These are phyloP conservation scores for Dothistroma septosporum DNA, from an alignment of 2,329 filamentous ascomycete genomes.

Conservation along the genomic window DNA sequence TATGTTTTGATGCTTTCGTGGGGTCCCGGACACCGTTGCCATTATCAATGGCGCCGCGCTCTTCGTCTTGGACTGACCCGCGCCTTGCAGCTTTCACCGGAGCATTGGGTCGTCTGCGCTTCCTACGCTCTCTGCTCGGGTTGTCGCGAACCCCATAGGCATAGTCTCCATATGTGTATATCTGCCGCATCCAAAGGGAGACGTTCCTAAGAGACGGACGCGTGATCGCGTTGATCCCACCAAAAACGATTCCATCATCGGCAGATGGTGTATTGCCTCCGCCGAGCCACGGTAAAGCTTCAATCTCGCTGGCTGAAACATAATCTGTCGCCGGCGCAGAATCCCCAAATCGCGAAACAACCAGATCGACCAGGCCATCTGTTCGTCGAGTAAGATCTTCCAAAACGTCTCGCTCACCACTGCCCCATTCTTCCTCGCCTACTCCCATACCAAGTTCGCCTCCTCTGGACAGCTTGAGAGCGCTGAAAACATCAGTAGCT, in stretches of 20 bases:
- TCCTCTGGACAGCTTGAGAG: conserved; percentile 81
- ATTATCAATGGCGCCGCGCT: not conserved
- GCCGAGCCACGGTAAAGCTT: conserved; percentile 64
- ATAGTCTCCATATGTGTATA: conserved; percentile 77
- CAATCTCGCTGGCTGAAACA: conserved; percentile 23
- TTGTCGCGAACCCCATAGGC: conserved; percentile 83
- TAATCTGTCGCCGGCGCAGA: conserved; percentile 36
- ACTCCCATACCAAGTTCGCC: conserved; percentile 92
- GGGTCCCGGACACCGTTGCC: conserved; percentile 2
- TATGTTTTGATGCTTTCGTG: not conserved
- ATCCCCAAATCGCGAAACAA: conserved; percentile 81
- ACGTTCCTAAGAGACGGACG: conserved; percentile 67
- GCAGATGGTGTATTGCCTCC: conserved; percentile 62
- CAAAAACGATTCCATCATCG: conserved; percentile 81
- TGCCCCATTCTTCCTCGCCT: conserved; percentile 91
- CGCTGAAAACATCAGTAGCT: conserved; percentile 70
- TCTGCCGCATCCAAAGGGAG: conserved; percentile 80
- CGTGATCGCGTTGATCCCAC: conserved; percentile 71
- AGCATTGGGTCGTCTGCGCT: conserved; percentile 40
- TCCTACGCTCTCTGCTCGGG: conserved; percentile 61
- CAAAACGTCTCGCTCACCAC: conserved; percentile 86
- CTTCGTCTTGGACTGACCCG: conserved; percentile 9
- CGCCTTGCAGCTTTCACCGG: conserved; percentile 1
- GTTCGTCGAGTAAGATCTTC: conserved; percentile 79
- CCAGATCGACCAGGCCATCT: conserved; percentile 79